Conservation (phyloP, 306 rosid species). For the Prunus fruticosa region DNA sequence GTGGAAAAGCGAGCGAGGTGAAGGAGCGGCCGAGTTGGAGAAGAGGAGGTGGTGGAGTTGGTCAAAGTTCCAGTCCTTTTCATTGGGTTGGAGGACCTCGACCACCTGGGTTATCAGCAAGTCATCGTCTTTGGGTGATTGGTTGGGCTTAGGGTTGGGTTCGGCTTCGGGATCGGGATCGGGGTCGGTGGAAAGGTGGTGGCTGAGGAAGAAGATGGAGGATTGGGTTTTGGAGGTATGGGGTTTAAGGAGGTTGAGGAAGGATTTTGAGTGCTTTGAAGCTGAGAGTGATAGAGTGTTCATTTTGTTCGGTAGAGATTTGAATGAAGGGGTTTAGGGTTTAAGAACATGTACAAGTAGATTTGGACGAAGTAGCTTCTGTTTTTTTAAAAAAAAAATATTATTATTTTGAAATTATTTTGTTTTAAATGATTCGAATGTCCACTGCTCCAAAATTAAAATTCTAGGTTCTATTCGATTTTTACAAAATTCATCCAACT, state of each 20-base stretch:
- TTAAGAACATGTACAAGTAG: neutral
- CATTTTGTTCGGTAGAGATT: conserved; percentile 11
- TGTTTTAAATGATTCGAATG: too few relatives aligned
- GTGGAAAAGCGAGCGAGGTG: conserved; percentile 31
- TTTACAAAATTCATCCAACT: neutral
- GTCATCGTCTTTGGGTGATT: conserved; percentile 16
- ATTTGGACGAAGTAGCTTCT: neutral
- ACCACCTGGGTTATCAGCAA: conserved; percentile 33
- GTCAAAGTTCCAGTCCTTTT: conserved; percentile 36
- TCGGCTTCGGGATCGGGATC: conserved; percentile 11
- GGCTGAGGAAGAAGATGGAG: conserved; percentile 5
- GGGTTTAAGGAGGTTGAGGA: conserved; percentile 25
- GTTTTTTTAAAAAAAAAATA: neutral
- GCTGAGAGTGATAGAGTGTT: conserved; percentile 2
- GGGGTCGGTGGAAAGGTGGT: conserved; percentile 27
- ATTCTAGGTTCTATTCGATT: neutral
- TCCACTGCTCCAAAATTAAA: too few relatives aligned
- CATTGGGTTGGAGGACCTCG: conserved; percentile 45
- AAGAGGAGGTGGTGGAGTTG: conserved; percentile 47
- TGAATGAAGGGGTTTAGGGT: neutral
- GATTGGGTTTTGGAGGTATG: neutral
- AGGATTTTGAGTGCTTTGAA: conserved; percentile 21
- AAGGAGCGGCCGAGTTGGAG: conserved; percentile 29
- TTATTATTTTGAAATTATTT: too few relatives aligned
- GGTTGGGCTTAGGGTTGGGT: neutral